Conservation (phyloP, 108 stramenopile genomes). For the Cyclotella kingstonii region DNA sequence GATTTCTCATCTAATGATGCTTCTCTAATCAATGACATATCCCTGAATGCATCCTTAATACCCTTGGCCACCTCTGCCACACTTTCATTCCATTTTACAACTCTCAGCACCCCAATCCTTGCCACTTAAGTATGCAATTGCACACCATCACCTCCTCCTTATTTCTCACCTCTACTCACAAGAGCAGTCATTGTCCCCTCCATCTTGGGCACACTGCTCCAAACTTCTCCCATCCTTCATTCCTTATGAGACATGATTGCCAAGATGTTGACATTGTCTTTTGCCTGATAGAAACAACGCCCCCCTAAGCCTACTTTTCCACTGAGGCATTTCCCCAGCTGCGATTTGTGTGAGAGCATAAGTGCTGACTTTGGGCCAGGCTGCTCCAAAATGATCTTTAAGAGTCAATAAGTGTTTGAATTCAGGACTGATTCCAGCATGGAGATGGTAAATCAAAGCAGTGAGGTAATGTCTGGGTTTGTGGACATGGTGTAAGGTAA, state of each 20-base stretch:
- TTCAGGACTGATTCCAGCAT: slow-evolving; percentile 49
- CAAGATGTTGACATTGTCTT: slow-evolving; percentile 84
- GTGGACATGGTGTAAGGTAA: slow-evolving; percentile 62
- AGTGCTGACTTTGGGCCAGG: slow-evolving; percentile 81
- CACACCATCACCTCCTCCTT: slow-evolving; percentile 59
- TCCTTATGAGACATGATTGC: slow-evolving; percentile 62
- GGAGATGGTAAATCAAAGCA: slow-evolving; percentile 62
- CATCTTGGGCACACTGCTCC: slow-evolving; percentile 82
- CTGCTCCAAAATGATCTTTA: slow-evolving; percentile 87
- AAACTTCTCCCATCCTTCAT: slow-evolving; percentile 68
- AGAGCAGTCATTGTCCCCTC: slow-evolving; percentile 67
- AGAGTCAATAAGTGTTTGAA: slow-evolving; percentile 72
- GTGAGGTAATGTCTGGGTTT: slow-evolving; percentile 72
- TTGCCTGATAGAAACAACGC: slow-evolving; percentile 34
- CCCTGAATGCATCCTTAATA: slow-evolving; percentile 72
- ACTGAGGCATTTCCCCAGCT: slow-evolving; percentile 45
- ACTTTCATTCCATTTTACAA: slow-evolving; percentile 67
- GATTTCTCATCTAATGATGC: slow-evolving; percentile 38
- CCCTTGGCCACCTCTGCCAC: slow-evolving; percentile 67
- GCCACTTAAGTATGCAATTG: slow-evolving; percentile 71
- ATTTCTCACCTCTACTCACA: slow-evolving; percentile 62
- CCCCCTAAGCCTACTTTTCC: slow-evolving; percentile 29
- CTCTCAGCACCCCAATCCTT: slow-evolving; percentile 59
- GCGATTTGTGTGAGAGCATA: slow-evolving; percentile 74
- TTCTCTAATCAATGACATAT: slow-evolving; percentile 79